Conservation (phyloP, 148 eudicot species). For the Bassia scoparia region DNA sequence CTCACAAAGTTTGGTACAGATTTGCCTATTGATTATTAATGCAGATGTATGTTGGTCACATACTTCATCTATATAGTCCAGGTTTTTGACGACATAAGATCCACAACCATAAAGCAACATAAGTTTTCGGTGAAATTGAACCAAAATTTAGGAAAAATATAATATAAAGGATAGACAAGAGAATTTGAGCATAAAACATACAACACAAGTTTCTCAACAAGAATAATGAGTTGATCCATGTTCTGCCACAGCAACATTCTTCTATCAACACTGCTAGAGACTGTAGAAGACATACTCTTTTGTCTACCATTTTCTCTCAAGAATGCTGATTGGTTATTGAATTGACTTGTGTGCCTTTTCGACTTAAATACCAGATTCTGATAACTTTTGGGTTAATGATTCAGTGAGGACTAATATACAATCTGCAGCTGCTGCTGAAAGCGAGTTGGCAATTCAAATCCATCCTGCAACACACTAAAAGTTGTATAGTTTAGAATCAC, state of each 20-base stretch:
- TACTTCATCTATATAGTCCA: not conserved
- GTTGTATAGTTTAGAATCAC: constrained; percentile 11
- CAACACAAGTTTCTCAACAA: constrained; percentile 59
- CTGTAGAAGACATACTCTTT: constrained; percentile 32
- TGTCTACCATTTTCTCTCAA: constrained; percentile 32
- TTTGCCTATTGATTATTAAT: too few relatives aligned
- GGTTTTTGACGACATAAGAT: not conserved
- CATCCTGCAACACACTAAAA: constrained; percentile 63
- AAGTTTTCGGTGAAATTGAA: not conserved
- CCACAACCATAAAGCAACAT: not conserved
- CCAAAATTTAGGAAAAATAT: not conserved
- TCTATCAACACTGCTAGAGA: constrained; percentile 36
- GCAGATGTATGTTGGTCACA: constrained; percentile 4
- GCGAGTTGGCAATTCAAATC: constrained; percentile 88
- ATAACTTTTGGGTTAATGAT: constrained; percentile 41
- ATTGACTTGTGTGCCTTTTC: constrained; percentile 27
- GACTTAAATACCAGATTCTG: constrained; percentile 29
- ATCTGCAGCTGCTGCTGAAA: constrained; percentile 77
- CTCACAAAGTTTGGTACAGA: too few relatives aligned
- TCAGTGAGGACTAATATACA: constrained; percentile 54
- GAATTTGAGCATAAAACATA: constrained; percentile 33
- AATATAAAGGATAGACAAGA: not conserved
- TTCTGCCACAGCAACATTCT: constrained; percentile 63
- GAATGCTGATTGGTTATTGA: constrained; percentile 25
- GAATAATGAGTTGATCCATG: constrained; percentile 53